phyloP scores from a whole-genome alignment of 495 filamentous ascomycete species.

The Hypoxylon intermedium region DNA sequence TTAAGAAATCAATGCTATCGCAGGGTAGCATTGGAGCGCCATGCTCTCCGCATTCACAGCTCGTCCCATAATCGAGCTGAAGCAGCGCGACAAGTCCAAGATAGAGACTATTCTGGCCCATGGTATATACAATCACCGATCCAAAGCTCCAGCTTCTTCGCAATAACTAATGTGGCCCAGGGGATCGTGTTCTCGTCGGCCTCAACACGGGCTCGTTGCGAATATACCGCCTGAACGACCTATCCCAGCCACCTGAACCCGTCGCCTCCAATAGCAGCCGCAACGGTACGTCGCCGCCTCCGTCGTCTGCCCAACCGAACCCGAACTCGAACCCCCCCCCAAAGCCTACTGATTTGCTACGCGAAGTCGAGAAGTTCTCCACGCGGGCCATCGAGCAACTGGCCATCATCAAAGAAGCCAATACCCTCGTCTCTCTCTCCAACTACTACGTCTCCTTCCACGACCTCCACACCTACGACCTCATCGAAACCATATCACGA shows the following conservation, averaged over 20 bases:
- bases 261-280: conserved; percentile 21
- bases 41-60: conserved; percentile 99
- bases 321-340: conserved; percentile 33
- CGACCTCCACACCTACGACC: conserved; percentile 81
- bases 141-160: not conserved
- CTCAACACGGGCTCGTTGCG: conserved; percentile 87
- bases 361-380: conserved; percentile 94
- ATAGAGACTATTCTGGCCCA: conserved; percentile 94
- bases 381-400: conserved; percentile 87
- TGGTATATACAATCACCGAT: conserved; percentile 61
- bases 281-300: conserved; percentile 24
- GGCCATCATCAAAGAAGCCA: conserved; percentile 92
- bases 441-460: conserved; percentile 87
- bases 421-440: conserved; percentile 85
- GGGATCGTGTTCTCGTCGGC: conserved; percentile 88
- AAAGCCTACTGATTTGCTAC: conserved; percentile 81
- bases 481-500: conserved; percentile 72
- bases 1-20: conserved; percentile 12
- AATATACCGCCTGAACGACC: conserved; percentile 86
- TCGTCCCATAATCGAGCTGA: conserved; percentile 95
- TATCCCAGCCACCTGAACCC: conserved; percentile 27
- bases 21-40: conserved; percentile 43
- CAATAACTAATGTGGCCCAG: conserved; percentile 48
- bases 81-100: conserved; percentile 89
- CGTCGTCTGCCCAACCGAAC: conserved; percentile 10